Evolutionary conservation across 306 rosid species (phyloP).

Genomic region (Prunus campanulata): DNA sequence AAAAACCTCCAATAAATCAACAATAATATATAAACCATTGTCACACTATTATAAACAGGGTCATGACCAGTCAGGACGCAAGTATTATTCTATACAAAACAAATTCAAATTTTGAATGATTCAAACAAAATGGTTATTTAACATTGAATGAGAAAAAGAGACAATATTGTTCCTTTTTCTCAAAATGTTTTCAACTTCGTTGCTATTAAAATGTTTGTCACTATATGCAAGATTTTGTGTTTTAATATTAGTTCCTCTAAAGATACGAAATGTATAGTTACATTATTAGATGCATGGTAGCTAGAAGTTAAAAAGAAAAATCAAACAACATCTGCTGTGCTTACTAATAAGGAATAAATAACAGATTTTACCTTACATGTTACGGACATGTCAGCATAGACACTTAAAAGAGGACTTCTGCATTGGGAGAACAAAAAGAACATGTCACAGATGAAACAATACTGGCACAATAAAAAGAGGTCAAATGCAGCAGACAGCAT

Average conservation of each 20-base stretch:
- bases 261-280: background rate
- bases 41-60: too few relatives aligned
- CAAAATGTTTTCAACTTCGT: too few relatives aligned
- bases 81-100: too few relatives aligned
- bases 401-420: conserved; percentile 97
- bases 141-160: too few relatives aligned
- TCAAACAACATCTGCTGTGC: background rate
- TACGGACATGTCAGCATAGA: conserved; percentile 95
- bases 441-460: conserved; percentile 17
- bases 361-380: conserved; percentile 75
- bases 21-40: too few relatives aligned
- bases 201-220: too few relatives aligned
- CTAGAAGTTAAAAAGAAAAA: background rate
- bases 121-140: too few relatives aligned
- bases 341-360: background rate
- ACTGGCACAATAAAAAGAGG: background rate
- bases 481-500: background rate
- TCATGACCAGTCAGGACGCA: too few relatives aligned
- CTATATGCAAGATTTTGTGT: too few relatives aligned
- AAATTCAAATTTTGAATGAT: too few relatives aligned
- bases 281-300: background rate
- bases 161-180: too few relatives aligned
- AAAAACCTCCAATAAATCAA: too few relatives aligned
- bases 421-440: conserved; percentile 23
- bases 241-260: background rate